Percentiles rank a stretch among this genome's conserved stretches.
Evolutionary conservation across 768 basidiomycete genomes (phyloP).

Genomic region (Dacryopinax spathularia): DNA sequence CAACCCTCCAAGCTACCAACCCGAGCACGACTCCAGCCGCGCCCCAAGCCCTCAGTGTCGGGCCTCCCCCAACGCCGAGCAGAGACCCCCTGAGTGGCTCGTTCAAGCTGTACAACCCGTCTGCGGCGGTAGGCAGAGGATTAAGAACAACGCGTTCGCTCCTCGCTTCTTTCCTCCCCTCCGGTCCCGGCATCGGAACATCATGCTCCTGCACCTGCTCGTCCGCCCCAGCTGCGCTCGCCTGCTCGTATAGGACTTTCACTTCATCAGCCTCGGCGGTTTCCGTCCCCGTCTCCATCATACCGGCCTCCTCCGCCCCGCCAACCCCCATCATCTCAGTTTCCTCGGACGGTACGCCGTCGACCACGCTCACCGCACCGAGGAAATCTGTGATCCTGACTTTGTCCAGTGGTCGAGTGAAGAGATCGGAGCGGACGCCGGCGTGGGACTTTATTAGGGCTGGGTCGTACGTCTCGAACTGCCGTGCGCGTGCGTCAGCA

Average conservation of each 20-base stretch:
- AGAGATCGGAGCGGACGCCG: slow-evolving; percentile 79
- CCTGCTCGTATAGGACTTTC: no score
- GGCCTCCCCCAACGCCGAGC: not conserved
- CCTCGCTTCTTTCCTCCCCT: no score
- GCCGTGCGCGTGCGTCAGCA: not conserved
- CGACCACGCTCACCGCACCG: slow-evolving; percentile 74
- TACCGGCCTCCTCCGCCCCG: no score
- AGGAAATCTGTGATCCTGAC: slow-evolving; percentile 72
- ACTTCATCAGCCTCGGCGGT: no score
- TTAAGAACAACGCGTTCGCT: no score
- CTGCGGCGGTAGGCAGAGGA: no score
- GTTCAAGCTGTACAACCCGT: no score
- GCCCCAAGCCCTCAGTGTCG: not conserved
- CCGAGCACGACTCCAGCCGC: not conserved
- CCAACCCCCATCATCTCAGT: not conserved
- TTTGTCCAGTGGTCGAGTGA: slow-evolving; percentile 40
- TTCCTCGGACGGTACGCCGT: slow-evolving; percentile 31
- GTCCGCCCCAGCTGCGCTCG: no score
- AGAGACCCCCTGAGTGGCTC: not conserved
- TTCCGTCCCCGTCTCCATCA: no score
- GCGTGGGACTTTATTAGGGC: slow-evolving; percentile 66
- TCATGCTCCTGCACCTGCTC: no score
- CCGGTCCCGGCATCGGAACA: no score
- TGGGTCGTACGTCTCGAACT: slow-evolving; percentile 74
- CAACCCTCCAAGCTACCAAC: not conserved